Conservation (phyloP, 352 stramenopile species). For the Globisporangium acanthophoron region DNA sequence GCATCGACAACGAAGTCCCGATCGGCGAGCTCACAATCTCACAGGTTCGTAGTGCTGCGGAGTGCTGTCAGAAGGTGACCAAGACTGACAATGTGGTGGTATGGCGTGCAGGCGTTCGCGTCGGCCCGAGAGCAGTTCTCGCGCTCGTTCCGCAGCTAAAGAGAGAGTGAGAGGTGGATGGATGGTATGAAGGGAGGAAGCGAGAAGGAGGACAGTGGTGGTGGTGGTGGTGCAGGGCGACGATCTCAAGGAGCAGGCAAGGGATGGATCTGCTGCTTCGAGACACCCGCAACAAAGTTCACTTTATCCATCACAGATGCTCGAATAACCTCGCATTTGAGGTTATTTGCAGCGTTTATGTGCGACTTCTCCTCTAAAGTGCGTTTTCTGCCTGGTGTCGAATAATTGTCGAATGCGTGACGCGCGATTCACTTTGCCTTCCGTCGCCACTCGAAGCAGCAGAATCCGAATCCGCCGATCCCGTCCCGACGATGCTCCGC, state of each 20-base stretch:
- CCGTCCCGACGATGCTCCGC: conserved; percentile 42
- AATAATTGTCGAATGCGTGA: not conserved
- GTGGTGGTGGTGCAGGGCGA: not conserved
- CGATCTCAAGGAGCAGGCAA: not conserved
- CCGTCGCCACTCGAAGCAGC: not conserved
- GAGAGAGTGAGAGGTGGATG: not conserved
- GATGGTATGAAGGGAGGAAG: not conserved
- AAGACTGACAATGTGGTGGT: not conserved
- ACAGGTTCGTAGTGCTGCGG: conserved; percentile 31
- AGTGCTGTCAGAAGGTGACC: too few species aligned
- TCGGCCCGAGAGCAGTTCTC: conserved; percentile 85
- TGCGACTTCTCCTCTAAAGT: not conserved
- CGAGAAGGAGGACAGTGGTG: not conserved
- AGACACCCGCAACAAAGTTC: not conserved
- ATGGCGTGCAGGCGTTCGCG: conserved; percentile 55
- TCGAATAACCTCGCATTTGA: not conserved
- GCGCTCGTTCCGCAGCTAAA: conserved; percentile 83
- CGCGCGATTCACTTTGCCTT: not conserved
- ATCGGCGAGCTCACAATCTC: conserved; percentile 86
- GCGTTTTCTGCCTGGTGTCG: conserved; percentile 7
- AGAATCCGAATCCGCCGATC: too few species aligned
- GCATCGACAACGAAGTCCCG: conserved; percentile 84
- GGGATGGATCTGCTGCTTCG: not conserved
- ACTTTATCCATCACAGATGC: too few species aligned
- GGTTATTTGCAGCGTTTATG: not conserved